phyloP scores from a whole-genome alignment of 306 rosid genomes.

The Coriaria nepalensis region DNA sequence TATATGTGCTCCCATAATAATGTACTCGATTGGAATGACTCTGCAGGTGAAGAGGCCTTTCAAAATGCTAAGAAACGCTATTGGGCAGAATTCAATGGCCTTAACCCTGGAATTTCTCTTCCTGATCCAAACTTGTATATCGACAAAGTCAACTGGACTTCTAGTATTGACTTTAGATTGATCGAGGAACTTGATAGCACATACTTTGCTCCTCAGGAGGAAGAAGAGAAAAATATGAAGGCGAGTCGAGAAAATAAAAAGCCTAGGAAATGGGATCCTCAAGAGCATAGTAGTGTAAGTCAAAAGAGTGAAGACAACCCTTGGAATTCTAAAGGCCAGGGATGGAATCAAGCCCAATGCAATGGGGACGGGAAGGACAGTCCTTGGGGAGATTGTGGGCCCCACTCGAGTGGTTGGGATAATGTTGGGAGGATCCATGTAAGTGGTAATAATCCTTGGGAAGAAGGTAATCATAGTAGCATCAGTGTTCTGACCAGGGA shows the following conservation, averaged over 20 bases:
- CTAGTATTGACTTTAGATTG: constrained; percentile 44
- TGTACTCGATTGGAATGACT: constrained; percentile 56
- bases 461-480: no score
- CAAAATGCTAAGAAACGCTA: constrained; percentile 50
- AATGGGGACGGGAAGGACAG: constrained; percentile 22
- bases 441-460: no score
- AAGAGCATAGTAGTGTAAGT: constrained; percentile 16
- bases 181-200: constrained; percentile 46
- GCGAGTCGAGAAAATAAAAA: constrained; percentile 25
- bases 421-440: no score
- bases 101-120: constrained; percentile 22
- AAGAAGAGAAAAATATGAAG: constrained; percentile 14
- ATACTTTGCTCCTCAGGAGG: constrained; percentile 35
- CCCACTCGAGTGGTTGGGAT: no score
- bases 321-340: constrained; percentile 23
- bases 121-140: constrained; percentile 49
- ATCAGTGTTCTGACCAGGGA: no score
- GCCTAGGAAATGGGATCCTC: constrained; percentile 21
- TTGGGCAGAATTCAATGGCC: constrained; percentile 50
- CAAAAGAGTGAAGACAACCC: constrained; percentile 22
- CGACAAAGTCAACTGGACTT: constrained; percentile 61
- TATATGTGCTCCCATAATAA: constrained; percentile 28
- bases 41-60: constrained; percentile 66
- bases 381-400: constrained; percentile 24
- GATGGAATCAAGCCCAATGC: constrained; percentile 12